Evolutionary conservation across 148 eudicot species (phyloP).

Genomic region (Rhododendron mucronatum): DNA sequence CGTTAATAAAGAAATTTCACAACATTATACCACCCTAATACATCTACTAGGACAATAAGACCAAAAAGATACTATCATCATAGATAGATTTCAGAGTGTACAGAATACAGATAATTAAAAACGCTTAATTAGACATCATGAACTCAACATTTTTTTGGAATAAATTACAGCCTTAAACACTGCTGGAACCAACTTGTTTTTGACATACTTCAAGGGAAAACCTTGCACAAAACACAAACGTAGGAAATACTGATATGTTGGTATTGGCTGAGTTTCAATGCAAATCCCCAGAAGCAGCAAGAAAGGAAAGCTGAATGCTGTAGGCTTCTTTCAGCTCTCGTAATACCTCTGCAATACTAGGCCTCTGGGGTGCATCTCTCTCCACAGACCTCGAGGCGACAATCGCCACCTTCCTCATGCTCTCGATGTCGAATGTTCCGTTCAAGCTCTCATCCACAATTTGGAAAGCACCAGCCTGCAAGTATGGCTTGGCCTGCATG

Average conservation of each 20-base stretch:
- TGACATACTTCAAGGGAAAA: not conserved
- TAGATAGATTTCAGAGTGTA: not conserved
- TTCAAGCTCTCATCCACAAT: constrained; percentile 65
- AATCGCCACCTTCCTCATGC: constrained; percentile 60
- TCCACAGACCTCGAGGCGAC: constrained; percentile 72
- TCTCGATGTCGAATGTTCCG: constrained; percentile 55
- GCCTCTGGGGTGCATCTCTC: constrained; percentile 72
- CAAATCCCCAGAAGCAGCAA: constrained; percentile 40
- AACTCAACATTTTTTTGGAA: not conserved
- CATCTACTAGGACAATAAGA: not conserved
- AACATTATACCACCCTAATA: not conserved
- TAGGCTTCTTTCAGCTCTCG: constrained; percentile 72
- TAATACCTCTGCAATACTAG: constrained; percentile 49
- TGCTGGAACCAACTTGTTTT: not conserved
- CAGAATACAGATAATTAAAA: not conserved
- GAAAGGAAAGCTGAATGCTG: constrained; percentile 62
- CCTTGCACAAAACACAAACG: not conserved
- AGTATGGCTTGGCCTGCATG: constrained; percentile 83
- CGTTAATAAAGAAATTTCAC: not conserved
- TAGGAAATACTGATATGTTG: not conserved
- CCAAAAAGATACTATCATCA: not conserved
- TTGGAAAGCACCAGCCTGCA: constrained; percentile 79
- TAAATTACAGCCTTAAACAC: not conserved
- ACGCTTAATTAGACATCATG: not conserved
- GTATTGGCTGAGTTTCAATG: constrained; percentile 9